Evolutionary conservation across 129 eudicot species (phyloP).

Genomic region (Tagetes patula): DNA sequence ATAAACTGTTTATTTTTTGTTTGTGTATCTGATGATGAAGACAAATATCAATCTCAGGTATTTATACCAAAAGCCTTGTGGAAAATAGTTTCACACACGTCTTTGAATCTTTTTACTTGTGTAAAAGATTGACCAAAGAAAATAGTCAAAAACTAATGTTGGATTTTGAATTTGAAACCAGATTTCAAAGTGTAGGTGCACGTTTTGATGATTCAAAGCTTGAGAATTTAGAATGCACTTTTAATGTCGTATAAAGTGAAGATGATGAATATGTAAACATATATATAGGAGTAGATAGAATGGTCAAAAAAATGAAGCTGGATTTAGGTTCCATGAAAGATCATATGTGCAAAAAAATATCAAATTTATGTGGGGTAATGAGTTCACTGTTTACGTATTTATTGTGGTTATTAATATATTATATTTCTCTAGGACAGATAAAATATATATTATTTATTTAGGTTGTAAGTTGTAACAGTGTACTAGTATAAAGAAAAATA

Average conservation of each 20-base stretch:
- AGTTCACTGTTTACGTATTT: not conserved
- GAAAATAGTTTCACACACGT: conserved; percentile 36
- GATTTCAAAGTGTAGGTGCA: conserved; percentile 28
- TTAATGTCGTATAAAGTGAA: conserved; percentile 23
- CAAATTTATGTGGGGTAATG: conserved; percentile 21
- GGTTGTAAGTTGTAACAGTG: too few species aligned
- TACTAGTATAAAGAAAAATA: too few species aligned
- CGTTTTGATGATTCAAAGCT: conserved; percentile 32
- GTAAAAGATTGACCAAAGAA: conserved; percentile 41
- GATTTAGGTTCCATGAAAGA: conserved; percentile 34
- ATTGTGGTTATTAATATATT: not conserved
- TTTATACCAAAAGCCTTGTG: conserved; percentile 35
- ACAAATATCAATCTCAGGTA: conserved; percentile 22
- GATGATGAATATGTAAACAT: not conserved
- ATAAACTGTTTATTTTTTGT: conserved; percentile 8
- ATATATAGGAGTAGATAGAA: not conserved
- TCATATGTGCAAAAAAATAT: conserved; percentile 1
- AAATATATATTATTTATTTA: too few species aligned
- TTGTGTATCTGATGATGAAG: conserved; percentile 24
- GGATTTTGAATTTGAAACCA: conserved; percentile 18
- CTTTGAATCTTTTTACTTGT: conserved; percentile 38
- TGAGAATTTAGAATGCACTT: conserved; percentile 34
- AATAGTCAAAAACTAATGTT: not conserved
- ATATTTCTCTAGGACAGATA: too few species aligned
- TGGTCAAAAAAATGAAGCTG: conserved; percentile 65